Conservation (phyloP, 2,329 filamentous ascomycete genomes). For the Dactylella cylindrospora region DNA sequence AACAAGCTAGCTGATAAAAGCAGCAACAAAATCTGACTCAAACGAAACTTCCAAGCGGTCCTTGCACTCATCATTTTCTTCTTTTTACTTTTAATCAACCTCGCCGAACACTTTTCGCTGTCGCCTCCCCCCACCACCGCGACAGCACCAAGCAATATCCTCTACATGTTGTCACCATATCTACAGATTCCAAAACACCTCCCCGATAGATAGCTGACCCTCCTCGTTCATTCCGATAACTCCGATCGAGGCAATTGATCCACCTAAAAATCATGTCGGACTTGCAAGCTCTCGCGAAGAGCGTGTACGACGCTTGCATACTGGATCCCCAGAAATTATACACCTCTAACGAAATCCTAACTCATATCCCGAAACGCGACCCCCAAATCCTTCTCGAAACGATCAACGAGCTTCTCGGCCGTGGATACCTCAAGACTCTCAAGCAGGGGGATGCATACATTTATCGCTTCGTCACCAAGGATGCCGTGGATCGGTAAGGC, state of each 20-base stretch:
- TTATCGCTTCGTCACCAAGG: conserved; percentile 46
- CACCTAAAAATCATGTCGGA: conserved; percentile 31
- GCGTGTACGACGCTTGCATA: conserved; percentile 31
- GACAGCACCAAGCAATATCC: too few species aligned
- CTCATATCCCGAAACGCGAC: conserved; percentile 27
- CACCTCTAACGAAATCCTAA: conserved; percentile 15
- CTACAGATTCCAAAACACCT: conserved; percentile 8
- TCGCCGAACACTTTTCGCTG: too few species aligned
- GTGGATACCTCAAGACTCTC: conserved; percentile 46
- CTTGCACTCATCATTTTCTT: too few species aligned
- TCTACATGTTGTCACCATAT: conserved; percentile 12
- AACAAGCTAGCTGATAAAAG: too few species aligned
- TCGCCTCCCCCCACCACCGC: too few species aligned
- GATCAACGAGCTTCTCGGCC: conserved; percentile 47
- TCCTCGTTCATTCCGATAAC: too few species aligned
- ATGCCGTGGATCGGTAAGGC: conserved; percentile 40
- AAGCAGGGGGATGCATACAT: conserved; percentile 47
- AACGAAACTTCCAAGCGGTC: too few species aligned
- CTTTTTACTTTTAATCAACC: too few species aligned
- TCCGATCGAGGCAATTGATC: too few species aligned
- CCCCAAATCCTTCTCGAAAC: conserved; percentile 9
- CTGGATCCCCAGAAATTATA: conserved; percentile 27
- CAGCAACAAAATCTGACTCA: too few species aligned
- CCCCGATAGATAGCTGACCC: conserved; percentile 14
- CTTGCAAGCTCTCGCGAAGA: conserved; percentile 30